Base-by-base conservation (phyloP, 306 rosid genomes). In the Acacia melanoxylon region DNA sequence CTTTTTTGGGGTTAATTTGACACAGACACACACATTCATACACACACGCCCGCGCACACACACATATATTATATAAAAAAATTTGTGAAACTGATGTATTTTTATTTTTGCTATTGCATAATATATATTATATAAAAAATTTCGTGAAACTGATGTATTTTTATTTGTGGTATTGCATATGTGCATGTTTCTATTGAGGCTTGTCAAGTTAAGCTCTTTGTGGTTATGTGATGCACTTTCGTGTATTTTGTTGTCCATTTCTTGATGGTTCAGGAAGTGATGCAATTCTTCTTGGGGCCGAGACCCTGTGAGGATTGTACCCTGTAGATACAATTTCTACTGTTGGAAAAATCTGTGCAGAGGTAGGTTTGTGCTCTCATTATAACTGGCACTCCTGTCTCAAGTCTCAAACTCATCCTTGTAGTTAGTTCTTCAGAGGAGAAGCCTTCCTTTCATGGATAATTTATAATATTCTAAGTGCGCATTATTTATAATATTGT, bases 211-310 rank as follows among this genome's bases (percentile, higher is more conserved):
- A 62, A 25, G 20, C 37, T 29, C 11, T 29, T 27, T 63, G n/a
- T 63, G n/a, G 2, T 63, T 29, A 29, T 31, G 40, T 31, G 41
- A 24, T 45, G 37, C 12, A 59, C 72, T 65, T 67, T 58, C 42
- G 13, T 84, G 44, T 59, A 61, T 78, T 74, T 3, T 51, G 37
- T 70, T 37, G 45, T 54, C 3, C 78, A 35, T 33, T 41, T 22
- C 72, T 66, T 71, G 7, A 19, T 80, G 80, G 65, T 73, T 77
- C 92, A 94, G 98, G 98, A 33, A 92, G 95, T 78, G 98, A 94
- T 79, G 98, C 98, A 7, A 94, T 94, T 86, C 95, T 94, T 86
- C 87, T 94, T 40, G 98, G 98, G 79, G 98, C 98, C 14, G 98
- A 94, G 87, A 94, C 98, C 81, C 87, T 94, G 61, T 95, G 97